A percentile compares a stretch with the other conserved stretches of the same genome.
Conservation (phyloP, 2,329 filamentous ascomycete genomes). For the Trichoderma atrobrunneum region DNA sequence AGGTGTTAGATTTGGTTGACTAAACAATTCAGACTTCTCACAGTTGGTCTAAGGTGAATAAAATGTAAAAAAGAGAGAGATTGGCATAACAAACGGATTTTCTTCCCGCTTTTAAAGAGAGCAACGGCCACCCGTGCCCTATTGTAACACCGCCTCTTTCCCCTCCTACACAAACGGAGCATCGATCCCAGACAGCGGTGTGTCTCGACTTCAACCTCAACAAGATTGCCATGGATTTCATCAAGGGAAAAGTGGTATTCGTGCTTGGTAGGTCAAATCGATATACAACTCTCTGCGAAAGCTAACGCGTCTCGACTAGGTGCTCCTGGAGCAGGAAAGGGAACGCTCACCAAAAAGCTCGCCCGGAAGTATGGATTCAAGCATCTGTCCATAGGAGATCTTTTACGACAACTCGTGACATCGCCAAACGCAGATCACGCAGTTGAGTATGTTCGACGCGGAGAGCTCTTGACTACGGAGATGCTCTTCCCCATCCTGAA, state of each 20-base stretch:
- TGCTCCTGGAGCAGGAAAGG: background rate
- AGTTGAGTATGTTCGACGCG: background rate
- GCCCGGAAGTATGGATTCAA: background rate
- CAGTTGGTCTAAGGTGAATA: no score
- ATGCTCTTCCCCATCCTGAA: background rate
- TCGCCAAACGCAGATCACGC: background rate
- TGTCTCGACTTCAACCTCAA: background rate
- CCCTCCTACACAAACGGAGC: background rate
- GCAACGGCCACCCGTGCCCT: background rate
- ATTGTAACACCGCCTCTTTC: background rate
- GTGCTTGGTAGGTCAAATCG: background rate
- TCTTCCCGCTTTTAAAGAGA: background rate
- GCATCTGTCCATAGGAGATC: background rate
- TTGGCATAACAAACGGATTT: background rate
- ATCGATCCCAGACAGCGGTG: background rate
- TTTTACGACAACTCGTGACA: background rate
- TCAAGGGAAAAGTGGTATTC: background rate
- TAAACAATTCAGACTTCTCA: no score
- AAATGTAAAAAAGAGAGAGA: background rate
- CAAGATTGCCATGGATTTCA: background rate
- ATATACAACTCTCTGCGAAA: background rate
- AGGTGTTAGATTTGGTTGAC: no score
- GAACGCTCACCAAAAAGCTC: background rate
- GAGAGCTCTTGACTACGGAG: background rate
- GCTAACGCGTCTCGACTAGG: background rate